A percentile compares a stretch with the other conserved stretches of the same genome.
phyloP scores from a whole-genome alignment of 768 basidiomycete species.

The Trametes cinnabarina region DNA sequence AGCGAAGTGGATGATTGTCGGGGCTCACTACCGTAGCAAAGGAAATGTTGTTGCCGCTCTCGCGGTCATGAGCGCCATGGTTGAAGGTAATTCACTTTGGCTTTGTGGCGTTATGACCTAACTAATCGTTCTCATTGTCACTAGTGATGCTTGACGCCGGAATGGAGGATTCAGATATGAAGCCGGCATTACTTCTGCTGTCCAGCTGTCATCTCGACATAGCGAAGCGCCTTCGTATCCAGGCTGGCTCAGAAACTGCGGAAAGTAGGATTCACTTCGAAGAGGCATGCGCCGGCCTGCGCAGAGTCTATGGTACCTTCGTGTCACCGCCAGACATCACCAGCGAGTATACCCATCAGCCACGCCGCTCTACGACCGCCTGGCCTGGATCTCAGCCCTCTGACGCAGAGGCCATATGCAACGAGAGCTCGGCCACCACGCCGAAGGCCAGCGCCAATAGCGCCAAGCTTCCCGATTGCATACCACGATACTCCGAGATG shows the following conservation, averaged over 20 bases:
- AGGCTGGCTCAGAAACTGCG: constrained; percentile 26
- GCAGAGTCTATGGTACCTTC: constrained; percentile 17
- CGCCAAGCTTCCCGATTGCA: not conserved
- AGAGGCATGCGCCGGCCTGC: constrained; percentile 29
- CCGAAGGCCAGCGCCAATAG: not conserved
- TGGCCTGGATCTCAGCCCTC: too few species aligned
- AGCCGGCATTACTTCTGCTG: constrained; percentile 51
- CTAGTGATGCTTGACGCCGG: constrained; percentile 44
- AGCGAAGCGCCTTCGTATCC: constrained; percentile 29
- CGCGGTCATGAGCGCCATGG: constrained; percentile 42
- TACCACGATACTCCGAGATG: constrained; percentile 4
- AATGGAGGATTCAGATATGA: constrained; percentile 36
- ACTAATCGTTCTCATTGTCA: not conserved
- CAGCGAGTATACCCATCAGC: not conserved
- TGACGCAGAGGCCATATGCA: not conserved
- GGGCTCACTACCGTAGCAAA: constrained; percentile 48
- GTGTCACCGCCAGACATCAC: not conserved
- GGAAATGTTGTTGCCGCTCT: constrained; percentile 47
- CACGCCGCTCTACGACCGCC: not conserved
- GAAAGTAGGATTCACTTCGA: constrained; percentile 37
- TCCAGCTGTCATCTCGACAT: constrained; percentile 55
- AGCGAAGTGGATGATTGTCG: constrained; percentile 57
- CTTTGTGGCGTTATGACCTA: not conserved
- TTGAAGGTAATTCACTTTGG: constrained; percentile 40
- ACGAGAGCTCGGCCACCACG: not conserved